These are phyloP conservation scores for Microsporum audouinii DNA, from an alignment of 2,329 filamentous ascomycete species.

Conservation along the genomic window DNA sequence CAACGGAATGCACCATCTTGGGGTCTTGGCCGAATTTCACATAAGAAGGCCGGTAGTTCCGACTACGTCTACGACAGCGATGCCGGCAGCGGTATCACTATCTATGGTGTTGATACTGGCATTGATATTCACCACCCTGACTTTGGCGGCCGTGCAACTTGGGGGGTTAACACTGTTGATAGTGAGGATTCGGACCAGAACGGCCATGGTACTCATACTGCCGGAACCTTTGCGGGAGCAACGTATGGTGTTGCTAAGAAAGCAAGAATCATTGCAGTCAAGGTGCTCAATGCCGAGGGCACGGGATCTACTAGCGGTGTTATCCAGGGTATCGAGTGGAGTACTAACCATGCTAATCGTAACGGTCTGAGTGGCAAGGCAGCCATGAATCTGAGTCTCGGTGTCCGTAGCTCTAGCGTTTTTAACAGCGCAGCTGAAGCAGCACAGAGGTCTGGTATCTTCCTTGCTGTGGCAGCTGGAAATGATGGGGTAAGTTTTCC, in stretches of 20 bases:
- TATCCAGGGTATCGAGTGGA: conserved; percentile 39
- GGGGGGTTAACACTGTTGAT: conserved; percentile 25
- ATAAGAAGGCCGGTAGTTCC: conserved; percentile 16
- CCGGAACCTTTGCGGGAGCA: conserved; percentile 27
- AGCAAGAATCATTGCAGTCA: conserved; percentile 36
- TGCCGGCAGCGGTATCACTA: conserved; percentile 25
- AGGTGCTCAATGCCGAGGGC: conserved; percentile 37
- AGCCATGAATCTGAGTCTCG: conserved; percentile 29
- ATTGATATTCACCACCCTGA: conserved; percentile 25
- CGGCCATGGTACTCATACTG: conserved; percentile 32
- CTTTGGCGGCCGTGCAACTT: conserved; percentile 27
- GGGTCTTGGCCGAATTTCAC: conserved; percentile 28
- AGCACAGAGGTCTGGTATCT: conserved; percentile 28
- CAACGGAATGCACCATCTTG: conserved; percentile 22
- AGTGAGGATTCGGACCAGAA: conserved; percentile 16
- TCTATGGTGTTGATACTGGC: conserved; percentile 31
- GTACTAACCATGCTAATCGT: conserved; percentile 23
- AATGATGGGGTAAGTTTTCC: conserved; percentile 23
- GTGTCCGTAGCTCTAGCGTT: conserved; percentile 26
- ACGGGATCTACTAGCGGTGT: conserved; percentile 37
- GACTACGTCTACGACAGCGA: conserved; percentile 27
- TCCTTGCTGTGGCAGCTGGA: conserved; percentile 33
- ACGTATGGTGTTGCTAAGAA: conserved; percentile 31
- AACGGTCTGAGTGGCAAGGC: conserved; percentile 22
- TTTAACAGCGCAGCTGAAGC: conserved; percentile 30